Percentiles rank a stretch among this genome's conserved stretches.
Conservation (phyloP, 139 green algal species). For the Chlorokybus atmophyticus region DNA sequence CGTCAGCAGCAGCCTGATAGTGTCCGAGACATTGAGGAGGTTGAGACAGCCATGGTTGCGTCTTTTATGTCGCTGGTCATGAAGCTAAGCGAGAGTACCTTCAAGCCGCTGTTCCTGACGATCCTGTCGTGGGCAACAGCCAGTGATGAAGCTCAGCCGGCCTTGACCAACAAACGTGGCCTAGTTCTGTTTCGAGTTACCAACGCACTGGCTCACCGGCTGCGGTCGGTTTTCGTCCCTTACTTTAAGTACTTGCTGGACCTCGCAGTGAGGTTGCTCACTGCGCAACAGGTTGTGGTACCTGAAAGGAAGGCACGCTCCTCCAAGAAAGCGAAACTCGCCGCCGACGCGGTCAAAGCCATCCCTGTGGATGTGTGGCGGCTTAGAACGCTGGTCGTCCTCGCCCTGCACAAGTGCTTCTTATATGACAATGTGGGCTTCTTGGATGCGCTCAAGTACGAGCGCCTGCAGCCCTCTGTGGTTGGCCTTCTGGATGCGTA, state of each 20-base stretch:
- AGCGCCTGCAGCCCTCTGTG: constrained; percentile 13
- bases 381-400: constrained; percentile 41
- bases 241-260: constrained; percentile 32
- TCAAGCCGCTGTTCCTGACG: constrained; percentile 81
- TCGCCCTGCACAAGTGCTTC: constrained; percentile 62
- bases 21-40: neutral
- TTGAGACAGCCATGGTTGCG: constrained; percentile 36
- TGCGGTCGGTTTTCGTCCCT: constrained; percentile 73
- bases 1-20: constrained; percentile 31
- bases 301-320: no score
- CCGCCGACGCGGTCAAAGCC: neutral
- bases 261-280: no score
- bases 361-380: constrained; percentile 28
- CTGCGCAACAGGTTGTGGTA: no score
- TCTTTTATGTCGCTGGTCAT: constrained; percentile 58
- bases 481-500: no score
- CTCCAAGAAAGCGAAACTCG: no score
- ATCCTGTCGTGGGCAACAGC: constrained; percentile 63
- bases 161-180: constrained; percentile 6
- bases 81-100: constrained; percentile 74
- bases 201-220: constrained; percentile 41
- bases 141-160: neutral
- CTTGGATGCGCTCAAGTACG: constrained; percentile 45
- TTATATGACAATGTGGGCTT: constrained; percentile 62
- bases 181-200: constrained; percentile 18